Evolutionary conservation across 164 flowering plant genomes (phyloP), one percentile per base, ranked within the genome.

Genomic region (Vitis labrusca): DNA sequence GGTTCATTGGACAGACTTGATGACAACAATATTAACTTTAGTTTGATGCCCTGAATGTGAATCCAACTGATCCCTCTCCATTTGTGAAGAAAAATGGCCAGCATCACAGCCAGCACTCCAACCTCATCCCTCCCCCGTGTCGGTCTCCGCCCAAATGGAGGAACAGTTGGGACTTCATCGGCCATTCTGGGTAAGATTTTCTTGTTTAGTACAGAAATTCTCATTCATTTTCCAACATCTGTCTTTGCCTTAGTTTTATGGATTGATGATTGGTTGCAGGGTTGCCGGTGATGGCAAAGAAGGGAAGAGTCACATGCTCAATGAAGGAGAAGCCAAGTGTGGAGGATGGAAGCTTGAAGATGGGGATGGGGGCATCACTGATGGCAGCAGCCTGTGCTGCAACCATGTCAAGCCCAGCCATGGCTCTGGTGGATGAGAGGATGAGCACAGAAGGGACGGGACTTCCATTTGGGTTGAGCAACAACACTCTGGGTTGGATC

Each of bases 361-460:
- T 57, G 75, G 77, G 81, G 1, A 61, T 64, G 68, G 53, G 71
- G 0, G 72, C 79, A 10, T 64, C 82, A 7, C 6, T 78, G 74
- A 12, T 73, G 27, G 75, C 79, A 8, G 81, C 77, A 8, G 76
- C 65, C 3, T 13, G 27, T 5, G 82, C 81, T 0, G 73, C 74
- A 5, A 65, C 72, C 19, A 55, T 66, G 67, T 64, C 75, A 10
- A 58, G 68, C 69, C 79, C 86, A 16, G 86, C 84, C 50, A 67
- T 83, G 84, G 84, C 82, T 50, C 67, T 94, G 79, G 99, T 94
- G 68, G 99, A 94, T 59, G 97, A 94, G 74, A 89, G 98, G 79
- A 52, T 94, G 97, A 83, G 80, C 87, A 94, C 98, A 2, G 98
- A 94, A 75, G 98, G 98, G 65, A 92, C 97, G 10, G 97, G 98